phyloP scores from a whole-genome alignment of 345 rosid species.

The rapeseed (Brassica napus) region Da-Ae NC_063450.1:54930001-54930500 shows the following conservation, averaged over 20 bases:
- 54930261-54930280: background rate
- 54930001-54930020: constrained; percentile 76
- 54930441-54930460: constrained; percentile 98
- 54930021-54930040: constrained; percentile 75
- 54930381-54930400: constrained; percentile 15
- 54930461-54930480: constrained; percentile 98
- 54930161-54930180: constrained; percentile 65
- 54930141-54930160: constrained; percentile 14
- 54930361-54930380: constrained; percentile 10
- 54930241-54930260: background rate
- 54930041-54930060: constrained; percentile 76
- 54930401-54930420: constrained; percentile 7
- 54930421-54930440: constrained; percentile 57
- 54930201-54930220: constrained; percentile 68
- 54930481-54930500: constrained; percentile 82
- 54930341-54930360: constrained; percentile 7
- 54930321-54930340: constrained; percentile 58
- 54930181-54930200: constrained; percentile 59
- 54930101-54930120: background rate
- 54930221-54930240: constrained; percentile 57
- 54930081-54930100: constrained; percentile 76
- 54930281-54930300: constrained; percentile 48
- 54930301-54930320: constrained; percentile 63
- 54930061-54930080: constrained; percentile 68
- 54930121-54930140: background rate